A percentile compares a stretch with the other conserved stretches of the same genome.
Conservation (phyloP, 2,329 filamentous ascomycete species). For the Phialocephala sp. region DNA sequence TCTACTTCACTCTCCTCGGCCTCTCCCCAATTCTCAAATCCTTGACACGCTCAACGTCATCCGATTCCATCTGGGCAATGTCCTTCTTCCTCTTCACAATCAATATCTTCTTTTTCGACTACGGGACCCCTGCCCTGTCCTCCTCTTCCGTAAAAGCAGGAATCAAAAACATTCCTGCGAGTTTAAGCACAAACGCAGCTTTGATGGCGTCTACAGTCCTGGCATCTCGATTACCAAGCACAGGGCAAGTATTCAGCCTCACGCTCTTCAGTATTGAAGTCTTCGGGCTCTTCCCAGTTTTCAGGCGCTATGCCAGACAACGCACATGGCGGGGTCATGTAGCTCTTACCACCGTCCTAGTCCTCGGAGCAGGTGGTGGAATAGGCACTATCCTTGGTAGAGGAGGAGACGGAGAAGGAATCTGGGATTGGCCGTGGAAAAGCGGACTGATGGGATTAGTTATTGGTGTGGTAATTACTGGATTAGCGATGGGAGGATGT, state of each 20-base stretch:
- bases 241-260: conserved; percentile 91
- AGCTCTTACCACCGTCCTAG: conserved; percentile 73
- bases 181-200: conserved; percentile 90
- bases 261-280: conserved; percentile 97
- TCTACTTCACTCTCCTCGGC: conserved; percentile 90
- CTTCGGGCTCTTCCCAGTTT: conserved; percentile 97
- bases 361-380: conserved; percentile 80
- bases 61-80: conserved; percentile 97
- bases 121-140: conserved; percentile 64
- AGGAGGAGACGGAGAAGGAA: conserved; percentile 59
- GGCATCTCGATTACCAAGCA: conserved; percentile 85
- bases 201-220: conserved; percentile 96
- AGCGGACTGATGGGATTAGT: conserved; percentile 67
- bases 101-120: conserved; percentile 98
- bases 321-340: conserved; percentile 84
- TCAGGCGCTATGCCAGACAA: conserved; percentile 84
- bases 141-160: conserved; percentile 60
- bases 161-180: conserved; percentile 52
- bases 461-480: conserved; percentile 75
- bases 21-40: conserved; percentile 96
- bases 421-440: conserved; percentile 50
- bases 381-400: conserved; percentile 66
- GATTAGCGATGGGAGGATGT: conserved; percentile 86
- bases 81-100: conserved; percentile 91
- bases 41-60: conserved; percentile 89